These are phyloP conservation scores for Beverwykella pulmonaria DNA, from an alignment of 495 filamentous ascomycete genomes.

Conservation along the genomic window DNA sequence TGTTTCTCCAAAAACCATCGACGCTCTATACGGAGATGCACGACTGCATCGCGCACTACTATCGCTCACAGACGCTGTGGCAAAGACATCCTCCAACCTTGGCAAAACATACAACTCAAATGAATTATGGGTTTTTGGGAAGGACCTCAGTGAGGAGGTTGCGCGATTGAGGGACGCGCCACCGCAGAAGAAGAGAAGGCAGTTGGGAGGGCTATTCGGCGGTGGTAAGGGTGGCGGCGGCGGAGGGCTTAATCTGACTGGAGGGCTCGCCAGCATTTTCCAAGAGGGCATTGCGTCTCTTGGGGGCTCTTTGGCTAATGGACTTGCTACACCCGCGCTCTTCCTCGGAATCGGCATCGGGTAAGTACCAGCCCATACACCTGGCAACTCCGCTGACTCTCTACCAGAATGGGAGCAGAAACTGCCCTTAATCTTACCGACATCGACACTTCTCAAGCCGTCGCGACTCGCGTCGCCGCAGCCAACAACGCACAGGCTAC, in stretches of 20 bases:
- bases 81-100: not conserved
- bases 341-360: constrained; percentile 26
- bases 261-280: not conserved
- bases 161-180: not conserved
- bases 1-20: constrained; percentile 15
- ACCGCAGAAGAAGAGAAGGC: constrained; percentile 1
- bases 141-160: constrained; percentile 9
- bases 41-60: constrained; percentile 8
- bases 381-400: not conserved
- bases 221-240: not conserved
- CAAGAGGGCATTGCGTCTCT: constrained; percentile 3
- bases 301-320: constrained; percentile 2
- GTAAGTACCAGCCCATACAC: not conserved
- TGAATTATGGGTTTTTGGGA: constrained; percentile 1
- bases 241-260: constrained; percentile 1
- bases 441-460: not conserved
- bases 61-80: constrained; percentile 9
- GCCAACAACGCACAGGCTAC: constrained; percentile 2
- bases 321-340: constrained; percentile 12
- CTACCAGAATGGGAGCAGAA: constrained; percentile 17
- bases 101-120: not conserved
- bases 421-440: constrained; percentile 21
- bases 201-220: constrained; percentile 5
- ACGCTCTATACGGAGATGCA: constrained; percentile 14
- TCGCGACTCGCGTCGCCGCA: constrained; percentile 9